Conservation (phyloP, 148 eudicot genomes). For the Amaranthus cruentus region DNA sequence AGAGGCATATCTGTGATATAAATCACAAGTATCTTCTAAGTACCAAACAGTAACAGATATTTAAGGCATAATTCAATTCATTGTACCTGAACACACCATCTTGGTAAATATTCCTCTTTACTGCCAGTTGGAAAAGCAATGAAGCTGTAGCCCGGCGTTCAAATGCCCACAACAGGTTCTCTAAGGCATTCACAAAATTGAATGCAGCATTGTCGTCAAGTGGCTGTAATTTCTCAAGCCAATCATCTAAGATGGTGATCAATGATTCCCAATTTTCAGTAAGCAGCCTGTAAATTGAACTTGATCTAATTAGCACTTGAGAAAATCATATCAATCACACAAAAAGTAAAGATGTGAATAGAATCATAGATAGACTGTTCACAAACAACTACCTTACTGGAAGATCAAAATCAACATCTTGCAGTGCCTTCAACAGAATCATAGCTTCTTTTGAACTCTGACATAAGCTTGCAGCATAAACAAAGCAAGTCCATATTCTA, state of each 20-base stretch:
- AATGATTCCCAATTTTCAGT: constrained; percentile 56
- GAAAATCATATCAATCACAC: not conserved
- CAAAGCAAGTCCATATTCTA: constrained; percentile 90
- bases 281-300: constrained; percentile 54
- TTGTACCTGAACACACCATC: constrained; percentile 71
- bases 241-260: constrained; percentile 49
- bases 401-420: constrained; percentile 74
- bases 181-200: constrained; percentile 93
- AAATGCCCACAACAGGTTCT: constrained; percentile 93
- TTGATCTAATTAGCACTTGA: not conserved
- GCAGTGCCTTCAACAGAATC: constrained; percentile 56
- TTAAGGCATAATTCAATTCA: not conserved
- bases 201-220: constrained; percentile 82
- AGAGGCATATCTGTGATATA: not conserved
- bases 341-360: not conserved
- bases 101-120: constrained; percentile 67
- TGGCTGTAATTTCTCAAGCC: constrained; percentile 61
- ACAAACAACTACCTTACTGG: constrained; percentile 55
- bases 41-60: not conserved
- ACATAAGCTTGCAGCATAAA: constrained; percentile 86
- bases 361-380: constrained; percentile 1
- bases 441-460: constrained; percentile 51
- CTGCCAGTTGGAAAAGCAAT: constrained; percentile 86
- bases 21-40: not conserved
- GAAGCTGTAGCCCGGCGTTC: constrained; percentile 94